Conservation (phyloP, 768 basidiomycete genomes). For the Porpolomopsis calyptriformis region DNA sequence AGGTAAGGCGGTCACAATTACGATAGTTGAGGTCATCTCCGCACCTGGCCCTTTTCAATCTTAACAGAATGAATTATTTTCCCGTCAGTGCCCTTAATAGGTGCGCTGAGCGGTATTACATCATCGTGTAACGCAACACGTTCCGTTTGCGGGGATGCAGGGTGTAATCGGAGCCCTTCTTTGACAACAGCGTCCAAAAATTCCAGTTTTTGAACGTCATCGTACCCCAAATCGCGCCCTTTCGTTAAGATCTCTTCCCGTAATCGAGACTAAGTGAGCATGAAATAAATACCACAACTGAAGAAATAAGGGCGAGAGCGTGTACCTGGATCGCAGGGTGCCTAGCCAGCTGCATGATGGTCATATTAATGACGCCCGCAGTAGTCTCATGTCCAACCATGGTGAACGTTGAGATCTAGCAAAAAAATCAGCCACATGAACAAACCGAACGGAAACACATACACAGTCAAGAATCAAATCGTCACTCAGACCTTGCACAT, state of each 20-base stretch:
- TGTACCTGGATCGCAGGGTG: conserved; percentile 24
- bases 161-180: conserved; percentile 34
- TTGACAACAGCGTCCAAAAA: conserved; percentile 33
- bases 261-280: conserved; percentile 19
- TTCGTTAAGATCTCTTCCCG: conserved; percentile 27
- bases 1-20: neutral
- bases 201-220: conserved; percentile 27
- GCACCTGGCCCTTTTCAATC: conserved; percentile 29
- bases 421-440: neutral
- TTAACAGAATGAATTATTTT: conserved; percentile 17
- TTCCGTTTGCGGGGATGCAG: conserved; percentile 30
- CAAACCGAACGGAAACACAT: neutral
- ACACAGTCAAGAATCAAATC: conserved; percentile 21
- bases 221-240: conserved; percentile 25
- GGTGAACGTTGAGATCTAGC: conserved; percentile 25
- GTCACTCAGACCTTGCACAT: conserved; percentile 9
- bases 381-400: conserved; percentile 37
- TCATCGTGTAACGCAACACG: conserved; percentile 31
- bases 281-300: neutral
- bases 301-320: neutral
- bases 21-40: conserved; percentile 3
- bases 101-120: conserved; percentile 29
- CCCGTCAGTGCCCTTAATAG: conserved; percentile 22
- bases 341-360: conserved; percentile 29
- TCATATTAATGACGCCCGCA: conserved; percentile 25